Base-by-base conservation (phyloP, 257 asterid genomes). In the Fraxinus cuspidata region DNA sequence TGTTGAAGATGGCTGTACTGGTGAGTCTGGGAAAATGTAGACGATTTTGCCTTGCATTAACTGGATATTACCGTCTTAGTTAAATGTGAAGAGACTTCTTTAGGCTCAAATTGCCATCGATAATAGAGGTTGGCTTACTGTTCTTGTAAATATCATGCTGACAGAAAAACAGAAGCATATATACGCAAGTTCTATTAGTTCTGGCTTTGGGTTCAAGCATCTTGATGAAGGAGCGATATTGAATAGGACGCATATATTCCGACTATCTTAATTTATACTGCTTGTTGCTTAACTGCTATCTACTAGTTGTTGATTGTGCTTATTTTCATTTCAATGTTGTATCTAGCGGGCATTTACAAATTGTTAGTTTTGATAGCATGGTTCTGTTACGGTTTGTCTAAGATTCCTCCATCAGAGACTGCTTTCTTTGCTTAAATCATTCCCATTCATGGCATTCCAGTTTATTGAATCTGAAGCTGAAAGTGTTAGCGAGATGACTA, bases 11-110 rank as follows among this genome's bases (percentile, higher is more conserved):
- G 81, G 81, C 80, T 70, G 68, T 72, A 53, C 83, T 40, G 89
- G 77, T 53, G 92, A 85, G 10, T 83, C 88, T 47, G 88, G 78
- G 79, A 86, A 81, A 51, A 73, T 58, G 65, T 85, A 86, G 85
- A 53, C 34, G 34, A 10, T 23, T 23, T 25, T 27, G 18, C 18
- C 7, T 63, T 25, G 69, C 35, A 9, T 11, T 63, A 25, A 27
- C 8, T 7, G 34, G 69, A 25, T 25, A 23, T 27, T n/a, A 10
- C 13, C 6, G 29, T 51, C 5, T 8, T 51, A 58, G 66, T 58
- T 58, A 58, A n/a, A 58, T 58, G 29, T 7, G 66, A 8, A 21
- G 66, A 58, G 66, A 53, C 2, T 3, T 10, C 27, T n/a, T n/a
- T 23, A n/a, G 23, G 68, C 31, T 10, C 12, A 7, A 60, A 60